A percentile compares a stretch with the other conserved stretches of the same genome.
These are phyloP conservation scores for Myxozyma geophila DNA, from an alignment of 805 yeast species.

Conservation along the genomic window DNA sequence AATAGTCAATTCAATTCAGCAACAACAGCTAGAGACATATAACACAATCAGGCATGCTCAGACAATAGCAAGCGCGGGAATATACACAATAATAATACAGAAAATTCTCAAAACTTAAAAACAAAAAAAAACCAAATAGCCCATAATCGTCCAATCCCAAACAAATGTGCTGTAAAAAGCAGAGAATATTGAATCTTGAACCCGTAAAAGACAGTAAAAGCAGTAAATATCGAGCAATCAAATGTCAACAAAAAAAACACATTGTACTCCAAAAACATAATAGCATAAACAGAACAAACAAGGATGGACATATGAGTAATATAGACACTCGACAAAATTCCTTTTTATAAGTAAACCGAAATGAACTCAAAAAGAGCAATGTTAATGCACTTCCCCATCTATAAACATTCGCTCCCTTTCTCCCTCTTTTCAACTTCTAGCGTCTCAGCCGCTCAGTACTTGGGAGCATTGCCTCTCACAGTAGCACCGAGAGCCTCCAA, in stretches of 20 bases:
- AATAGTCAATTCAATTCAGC: too few species aligned
- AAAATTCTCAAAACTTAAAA: background rate
- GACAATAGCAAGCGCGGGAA: background rate
- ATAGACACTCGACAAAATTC: background rate
- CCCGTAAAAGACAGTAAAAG: background rate
- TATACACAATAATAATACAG: background rate
- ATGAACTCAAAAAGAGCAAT: background rate
- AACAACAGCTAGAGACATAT: too few species aligned
- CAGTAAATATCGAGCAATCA: background rate
- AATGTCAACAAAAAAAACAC: background rate
- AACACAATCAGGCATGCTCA: background rate
- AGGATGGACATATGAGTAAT: too few species aligned
- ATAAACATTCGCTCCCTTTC: background rate
- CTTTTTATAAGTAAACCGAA: background rate
- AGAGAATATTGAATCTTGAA: background rate
- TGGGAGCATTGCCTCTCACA: constrained; percentile 39
- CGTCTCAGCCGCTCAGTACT: constrained; percentile 10
- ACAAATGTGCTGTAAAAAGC: background rate
- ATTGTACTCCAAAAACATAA: constrained; percentile 1
- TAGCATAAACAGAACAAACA: background rate
- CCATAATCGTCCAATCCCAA: background rate
- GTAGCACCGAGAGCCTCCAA: constrained; percentile 72
- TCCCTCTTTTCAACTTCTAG: background rate
- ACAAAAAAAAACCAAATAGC: background rate
- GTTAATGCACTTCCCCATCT: background rate